Evolutionary conservation across 768 basidiomycete genomes (phyloP), one percentile per base, ranked within the genome.

Genomic region (Phanerochaete sordida): DNA sequence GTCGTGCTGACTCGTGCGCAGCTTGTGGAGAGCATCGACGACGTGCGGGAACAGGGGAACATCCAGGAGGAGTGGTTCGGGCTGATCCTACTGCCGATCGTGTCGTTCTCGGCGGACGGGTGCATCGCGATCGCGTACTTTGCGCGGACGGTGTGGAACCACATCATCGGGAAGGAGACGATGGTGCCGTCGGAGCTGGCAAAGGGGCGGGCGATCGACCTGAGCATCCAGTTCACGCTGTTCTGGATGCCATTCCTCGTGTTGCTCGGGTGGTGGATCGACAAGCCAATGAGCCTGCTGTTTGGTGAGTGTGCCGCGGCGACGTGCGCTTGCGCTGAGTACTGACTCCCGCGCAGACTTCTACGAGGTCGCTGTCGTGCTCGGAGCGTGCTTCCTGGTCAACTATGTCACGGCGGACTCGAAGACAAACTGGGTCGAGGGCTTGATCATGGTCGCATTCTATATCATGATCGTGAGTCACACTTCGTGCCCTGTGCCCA

Each of bases 211-310:
- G 84, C 88, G 5, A 91, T 91, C 59, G 90, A 91, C 68, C 77
- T 90, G 48, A 86, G 84, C 66, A 89, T 91, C 58, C 90, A 91
- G 66, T 91, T 91, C 70, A 79, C 79, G 19, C 75, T 91, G 12
- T 88, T 90, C 72, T 91, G 90, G 90, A 87, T 86, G 82, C 89
- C 90, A 0, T 78, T 90, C 64, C 69, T 90, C 44, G 81, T 87
- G 3, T 67, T 91, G 23, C 73, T 90, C 21, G 85, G 81, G 0
- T 91, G 90, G 90, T 85, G 84, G 81, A 75, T 75, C 3, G 65
- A 71, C 48, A 85, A 77, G 65, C 88, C 89, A 0, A 72, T 91
- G 70, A 74, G 77, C 11, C 70, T 91, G 26, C 75, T 91, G 31
- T 91, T 91, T 65, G 89, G 89, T 89, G 65, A 27, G 79, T 12